Evolutionary conservation across 371 early-diverging fungal species (phyloP), one percentile per base, ranked within the genome.

Genomic region (Mortierella sp.): DNA sequence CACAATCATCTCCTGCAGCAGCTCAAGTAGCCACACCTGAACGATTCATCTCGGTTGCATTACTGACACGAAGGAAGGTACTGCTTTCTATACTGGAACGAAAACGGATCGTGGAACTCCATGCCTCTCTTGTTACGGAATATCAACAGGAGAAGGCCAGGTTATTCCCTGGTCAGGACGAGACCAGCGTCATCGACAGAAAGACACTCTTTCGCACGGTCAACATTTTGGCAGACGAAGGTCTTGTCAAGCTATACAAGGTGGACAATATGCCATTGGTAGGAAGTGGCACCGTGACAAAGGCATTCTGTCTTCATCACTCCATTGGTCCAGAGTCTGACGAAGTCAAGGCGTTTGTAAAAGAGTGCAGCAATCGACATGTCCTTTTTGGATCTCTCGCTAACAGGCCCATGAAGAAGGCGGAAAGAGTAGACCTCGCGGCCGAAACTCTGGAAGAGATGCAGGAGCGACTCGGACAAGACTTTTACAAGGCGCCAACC

Each of bases 401-500:
- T 24, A 19, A 50, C 31, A 73, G 58, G 37, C 63, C 67, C 0
- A 19, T 29, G 13, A 58, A 44, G 43, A 49, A 43, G 29, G 22
- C 25, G 2, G 69, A 69, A 27, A 41, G 34, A n/a, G 43, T 76
- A 1, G 58, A 64, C 0, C 37, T 76, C n/a, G 65, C 68, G 37
- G 69, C 61, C 5, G 77, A 76, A 43, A 45, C 68, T 0, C 41
- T 76, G 29, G 69, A 65, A 21, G 61, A 68, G 45, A 63, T 76
- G 57, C 57, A 63, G 17, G 56, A 44, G 31, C 69, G 77, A 19
- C 47, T 76, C 10, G 69, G 69, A 2, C 57, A 47, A 2, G 59
- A 47, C 8, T 59, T 67, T 25, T 47, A 29, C 56, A 60, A 56
- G 39, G 39, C 34, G 14, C 64, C 49, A 10, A 13, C 48, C 5